These are phyloP conservation scores for Cucurbitaria berberidis DNA, from an alignment of 2,329 filamentous ascomycete species.

Conservation along the genomic window DNA sequence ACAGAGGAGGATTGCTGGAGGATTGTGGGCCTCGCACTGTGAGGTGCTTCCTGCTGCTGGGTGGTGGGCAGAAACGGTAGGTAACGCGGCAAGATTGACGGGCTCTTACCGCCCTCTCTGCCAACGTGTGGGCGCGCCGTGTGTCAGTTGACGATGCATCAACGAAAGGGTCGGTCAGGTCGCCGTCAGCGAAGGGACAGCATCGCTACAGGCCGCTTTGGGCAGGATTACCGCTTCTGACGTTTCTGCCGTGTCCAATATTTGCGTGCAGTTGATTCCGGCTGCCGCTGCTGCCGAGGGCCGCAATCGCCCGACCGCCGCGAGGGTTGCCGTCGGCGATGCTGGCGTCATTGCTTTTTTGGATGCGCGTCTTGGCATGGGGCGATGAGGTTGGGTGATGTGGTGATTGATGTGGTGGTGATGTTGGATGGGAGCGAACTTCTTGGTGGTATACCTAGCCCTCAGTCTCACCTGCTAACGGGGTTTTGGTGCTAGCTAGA, in stretches of 20 bases:
- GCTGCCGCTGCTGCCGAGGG: slow-evolving; percentile 28
- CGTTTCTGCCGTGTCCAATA: slow-evolving; percentile 45
- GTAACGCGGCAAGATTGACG: slow-evolving; percentile 7
- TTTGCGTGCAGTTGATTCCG: slow-evolving; percentile 38
- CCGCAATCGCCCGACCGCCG: slow-evolving; percentile 16
- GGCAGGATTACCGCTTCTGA: slow-evolving; percentile 37
- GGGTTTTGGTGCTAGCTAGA: slow-evolving; percentile 32
- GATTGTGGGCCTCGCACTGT: slow-evolving; percentile 5
- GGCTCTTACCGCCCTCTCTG: slow-evolving; percentile 9
- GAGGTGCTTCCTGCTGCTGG: slow-evolving; percentile 7
- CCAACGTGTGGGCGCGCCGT: slow-evolving; percentile 5
- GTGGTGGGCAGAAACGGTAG: slow-evolving; percentile 5
- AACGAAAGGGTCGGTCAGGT: slow-evolving; percentile 4
- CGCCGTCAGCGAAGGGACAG: slow-evolving; percentile 11
- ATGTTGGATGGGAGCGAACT: slow-evolving; percentile 4
- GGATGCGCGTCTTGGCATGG: too few species aligned
- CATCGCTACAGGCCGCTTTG: slow-evolving; percentile 21
- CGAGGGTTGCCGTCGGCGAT: too few species aligned
- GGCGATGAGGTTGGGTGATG: too few species aligned
- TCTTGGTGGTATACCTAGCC: slow-evolving; percentile 6
- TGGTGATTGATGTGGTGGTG: slow-evolving; percentile 4
- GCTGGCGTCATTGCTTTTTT: too few species aligned
- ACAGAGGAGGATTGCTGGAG: not conserved
- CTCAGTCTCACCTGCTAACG: slow-evolving; percentile 24
- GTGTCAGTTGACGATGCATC: slow-evolving; percentile 25